Percentiles rank a stretch among this genome's conserved stretches.
phyloP scores from a whole-genome alignment of 202 grass and related monocot genomes.

The Dendrocalamus latiflorus region DNA sequence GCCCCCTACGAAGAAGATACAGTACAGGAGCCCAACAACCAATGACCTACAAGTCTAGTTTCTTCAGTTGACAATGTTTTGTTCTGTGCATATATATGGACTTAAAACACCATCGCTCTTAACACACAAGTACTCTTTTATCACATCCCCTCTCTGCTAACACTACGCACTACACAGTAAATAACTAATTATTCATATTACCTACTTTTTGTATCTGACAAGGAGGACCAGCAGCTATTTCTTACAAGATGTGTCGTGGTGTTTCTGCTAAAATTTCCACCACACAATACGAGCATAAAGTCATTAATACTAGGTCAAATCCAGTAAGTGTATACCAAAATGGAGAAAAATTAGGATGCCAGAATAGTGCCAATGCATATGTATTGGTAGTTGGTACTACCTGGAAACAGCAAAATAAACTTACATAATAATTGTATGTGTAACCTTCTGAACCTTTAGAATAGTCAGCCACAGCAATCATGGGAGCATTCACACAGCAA shows the following conservation, averaged over 20 bases:
- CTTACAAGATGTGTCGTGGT: background rate
- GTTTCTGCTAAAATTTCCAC: background rate
- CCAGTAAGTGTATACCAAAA: background rate
- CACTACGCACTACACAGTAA: background rate
- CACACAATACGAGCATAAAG: background rate
- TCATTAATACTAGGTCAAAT: background rate
- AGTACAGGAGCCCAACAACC: background rate
- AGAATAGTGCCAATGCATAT: background rate
- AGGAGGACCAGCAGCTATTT: background rate
- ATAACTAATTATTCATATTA: background rate
- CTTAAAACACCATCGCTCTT: background rate
- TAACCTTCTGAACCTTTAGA: conserved; percentile 67
- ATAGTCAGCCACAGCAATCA: conserved; percentile 91
- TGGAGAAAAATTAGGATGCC: background rate
- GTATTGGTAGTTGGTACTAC: no score
- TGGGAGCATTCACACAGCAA: conserved; percentile 94
- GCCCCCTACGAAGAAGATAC: background rate
- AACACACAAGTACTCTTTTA: background rate
- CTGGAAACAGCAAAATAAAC: conserved; percentile 17
- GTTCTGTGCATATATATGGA: background rate
- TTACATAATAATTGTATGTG: conserved; percentile 38
- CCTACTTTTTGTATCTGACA: background rate
- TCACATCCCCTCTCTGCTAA: background rate
- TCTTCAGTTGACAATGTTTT: background rate
- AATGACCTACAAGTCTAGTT: background rate